Conservation (phyloP, 2,329 filamentous ascomycete genomes). For the Metarhizium sp. region DNA sequence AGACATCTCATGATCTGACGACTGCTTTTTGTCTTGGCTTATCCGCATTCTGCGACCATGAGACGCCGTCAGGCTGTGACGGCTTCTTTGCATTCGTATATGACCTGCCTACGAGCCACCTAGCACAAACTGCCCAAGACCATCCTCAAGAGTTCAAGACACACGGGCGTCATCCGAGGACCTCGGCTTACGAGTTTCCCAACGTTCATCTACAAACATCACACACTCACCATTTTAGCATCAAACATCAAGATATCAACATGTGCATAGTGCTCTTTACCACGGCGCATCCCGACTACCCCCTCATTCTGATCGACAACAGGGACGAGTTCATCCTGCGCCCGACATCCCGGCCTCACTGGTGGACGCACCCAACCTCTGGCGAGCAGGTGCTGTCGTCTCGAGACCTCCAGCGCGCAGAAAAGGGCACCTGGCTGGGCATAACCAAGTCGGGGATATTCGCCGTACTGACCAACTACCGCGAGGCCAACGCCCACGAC, state of each 20-base stretch:
- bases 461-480: slow-evolving; percentile 58
- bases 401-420: slow-evolving; percentile 50
- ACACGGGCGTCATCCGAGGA: too few species aligned
- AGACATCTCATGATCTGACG: not conserved
- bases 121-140: too few species aligned
- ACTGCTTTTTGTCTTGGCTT: not conserved
- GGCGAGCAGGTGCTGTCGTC: slow-evolving; percentile 44
- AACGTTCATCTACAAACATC: too few species aligned
- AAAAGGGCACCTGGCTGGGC: slow-evolving; percentile 58
- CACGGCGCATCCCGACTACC: slow-evolving; percentile 66
- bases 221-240: not conserved
- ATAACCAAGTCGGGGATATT: slow-evolving; percentile 50
- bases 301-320: slow-evolving; percentile 68
- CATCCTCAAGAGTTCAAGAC: too few species aligned
- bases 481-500: slow-evolving; percentile 43
- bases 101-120: too few species aligned
- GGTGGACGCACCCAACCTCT: slow-evolving; percentile 44
- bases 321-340: slow-evolving; percentile 64
- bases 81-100: too few species aligned
- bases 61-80: too few species aligned
- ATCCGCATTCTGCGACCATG: not conserved
- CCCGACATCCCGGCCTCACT: slow-evolving; percentile 54
- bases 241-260: not conserved
- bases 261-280: slow-evolving; percentile 77
- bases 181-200: too few species aligned